phyloP scores from a whole-genome alignment of 179 eudicot species.

The Beta corolliflora region DNA sequence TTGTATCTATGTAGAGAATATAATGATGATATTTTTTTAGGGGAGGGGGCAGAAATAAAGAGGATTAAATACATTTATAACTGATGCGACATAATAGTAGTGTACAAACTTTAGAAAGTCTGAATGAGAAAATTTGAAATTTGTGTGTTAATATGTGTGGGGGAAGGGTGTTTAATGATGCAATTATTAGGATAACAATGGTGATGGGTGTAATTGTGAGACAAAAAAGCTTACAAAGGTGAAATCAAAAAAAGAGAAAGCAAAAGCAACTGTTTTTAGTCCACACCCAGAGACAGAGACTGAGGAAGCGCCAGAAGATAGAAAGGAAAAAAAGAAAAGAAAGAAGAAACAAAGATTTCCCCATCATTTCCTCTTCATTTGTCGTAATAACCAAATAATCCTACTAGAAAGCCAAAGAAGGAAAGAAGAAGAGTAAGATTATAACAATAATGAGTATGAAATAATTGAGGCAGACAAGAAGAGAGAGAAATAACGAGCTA shows the following conservation, averaged over 20 bases:
- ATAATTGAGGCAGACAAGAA: not conserved
- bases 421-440: not conserved
- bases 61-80: not conserved
- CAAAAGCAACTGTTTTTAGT: constrained; percentile 9
- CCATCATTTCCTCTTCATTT: constrained; percentile 21
- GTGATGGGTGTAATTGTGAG: constrained; percentile 7
- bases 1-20: too few relatives aligned
- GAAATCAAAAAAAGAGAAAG: constrained; percentile 25
- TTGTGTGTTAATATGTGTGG: not conserved
- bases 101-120: not conserved
- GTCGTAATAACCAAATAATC: not conserved
- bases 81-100: not conserved
- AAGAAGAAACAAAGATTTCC: not conserved
- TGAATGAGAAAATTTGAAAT: constrained; percentile 7
- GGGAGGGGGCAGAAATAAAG: not conserved
- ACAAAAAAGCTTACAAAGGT: constrained; percentile 28
- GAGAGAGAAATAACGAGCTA: not conserved
- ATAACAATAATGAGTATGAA: not conserved
- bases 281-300: constrained; percentile 22
- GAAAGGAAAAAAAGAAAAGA: not conserved
- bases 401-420: not conserved
- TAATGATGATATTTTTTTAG: too few relatives aligned
- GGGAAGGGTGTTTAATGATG: constrained; percentile 16
- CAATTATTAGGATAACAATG: constrained; percentile 18
- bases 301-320: not conserved